Evolutionary conservation across 495 filamentous ascomycete genomes (phyloP).

Genomic region (Podospora pseudopauciseta): DNA sequence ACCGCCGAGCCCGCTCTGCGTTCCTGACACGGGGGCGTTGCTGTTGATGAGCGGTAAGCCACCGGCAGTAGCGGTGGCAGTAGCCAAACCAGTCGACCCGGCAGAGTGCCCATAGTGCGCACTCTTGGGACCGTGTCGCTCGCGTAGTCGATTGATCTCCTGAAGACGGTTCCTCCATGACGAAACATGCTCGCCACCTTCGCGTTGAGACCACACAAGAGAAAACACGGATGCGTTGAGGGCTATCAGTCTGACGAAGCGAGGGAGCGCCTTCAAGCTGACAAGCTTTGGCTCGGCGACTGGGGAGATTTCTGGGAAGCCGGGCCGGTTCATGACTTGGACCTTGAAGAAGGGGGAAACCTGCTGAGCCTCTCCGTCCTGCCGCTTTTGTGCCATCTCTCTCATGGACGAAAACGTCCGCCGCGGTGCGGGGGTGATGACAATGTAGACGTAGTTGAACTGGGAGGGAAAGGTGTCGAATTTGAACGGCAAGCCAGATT

Average conservation of each 20-base stretch:
- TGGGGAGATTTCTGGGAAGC: constrained; percentile 85
- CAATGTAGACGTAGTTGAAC: constrained; percentile 94
- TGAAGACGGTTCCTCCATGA: constrained; percentile 84
- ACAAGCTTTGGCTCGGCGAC: constrained; percentile 84
- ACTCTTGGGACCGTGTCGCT: constrained; percentile 49
- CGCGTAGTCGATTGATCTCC: constrained; percentile 78
- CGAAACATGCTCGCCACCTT: constrained; percentile 73
- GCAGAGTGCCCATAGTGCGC: constrained; percentile 28
- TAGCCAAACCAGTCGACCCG: constrained; percentile 24
- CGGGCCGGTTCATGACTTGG: constrained; percentile 74
- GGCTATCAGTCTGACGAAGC: constrained; percentile 86
- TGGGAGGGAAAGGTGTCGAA: constrained; percentile 90
- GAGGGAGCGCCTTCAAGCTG: constrained; percentile 69
- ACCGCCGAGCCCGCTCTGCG: background rate
- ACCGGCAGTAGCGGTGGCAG: constrained; percentile 13
- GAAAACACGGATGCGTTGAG: constrained; percentile 92
- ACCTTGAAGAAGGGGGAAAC: constrained; percentile 73
- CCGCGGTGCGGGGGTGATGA: constrained; percentile 81
- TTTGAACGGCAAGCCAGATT: constrained; percentile 79
- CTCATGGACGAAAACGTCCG: constrained; percentile 56
- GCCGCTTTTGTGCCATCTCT: constrained; percentile 32
- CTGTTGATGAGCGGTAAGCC: constrained; percentile 1
- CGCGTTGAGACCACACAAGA: constrained; percentile 75
- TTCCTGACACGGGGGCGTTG: background rate
- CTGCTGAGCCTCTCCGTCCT: constrained; percentile 35